These are phyloP conservation scores for Hemerocallis citrina DNA, from an alignment of 106 monocot genomes.

Conservation along the genomic window DNA sequence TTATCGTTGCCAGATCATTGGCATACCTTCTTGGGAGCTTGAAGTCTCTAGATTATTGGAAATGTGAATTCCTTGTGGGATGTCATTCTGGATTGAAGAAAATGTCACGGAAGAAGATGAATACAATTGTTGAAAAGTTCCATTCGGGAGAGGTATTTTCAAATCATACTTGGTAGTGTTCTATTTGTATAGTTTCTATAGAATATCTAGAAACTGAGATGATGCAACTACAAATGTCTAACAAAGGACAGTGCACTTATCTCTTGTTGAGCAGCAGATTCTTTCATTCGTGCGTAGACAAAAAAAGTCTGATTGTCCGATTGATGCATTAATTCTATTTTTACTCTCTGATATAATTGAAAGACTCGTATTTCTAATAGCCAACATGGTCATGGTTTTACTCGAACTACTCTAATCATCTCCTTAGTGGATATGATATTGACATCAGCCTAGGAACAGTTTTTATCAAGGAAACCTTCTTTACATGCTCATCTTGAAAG, in stretches of 20 bases:
- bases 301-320: not conserved
- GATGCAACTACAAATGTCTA: no score
- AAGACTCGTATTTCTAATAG: no score
- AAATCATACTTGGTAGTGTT: not conserved
- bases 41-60: conserved; percentile 62
- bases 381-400: no score
- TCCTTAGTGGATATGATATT: no score
- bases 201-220: not conserved
- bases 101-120: conserved; percentile 66
- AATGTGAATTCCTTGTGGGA: conserved; percentile 85
- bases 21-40: conserved; percentile 51
- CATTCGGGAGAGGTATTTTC: conserved; percentile 65
- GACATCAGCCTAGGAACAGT: no score
- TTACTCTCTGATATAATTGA: no score
- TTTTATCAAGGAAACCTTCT: no score
- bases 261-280: no score
- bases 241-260: not conserved
- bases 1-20: conserved; percentile 61
- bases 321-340: not conserved
- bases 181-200: not conserved
- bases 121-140: conserved; percentile 67
- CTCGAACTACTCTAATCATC: no score
- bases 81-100: conserved; percentile 56
- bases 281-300: not conserved
- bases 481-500: no score